These are phyloP conservation scores for Striga asiatica DNA, from an alignment of 257 asterid genomes.

Conservation along the genomic window DNA sequence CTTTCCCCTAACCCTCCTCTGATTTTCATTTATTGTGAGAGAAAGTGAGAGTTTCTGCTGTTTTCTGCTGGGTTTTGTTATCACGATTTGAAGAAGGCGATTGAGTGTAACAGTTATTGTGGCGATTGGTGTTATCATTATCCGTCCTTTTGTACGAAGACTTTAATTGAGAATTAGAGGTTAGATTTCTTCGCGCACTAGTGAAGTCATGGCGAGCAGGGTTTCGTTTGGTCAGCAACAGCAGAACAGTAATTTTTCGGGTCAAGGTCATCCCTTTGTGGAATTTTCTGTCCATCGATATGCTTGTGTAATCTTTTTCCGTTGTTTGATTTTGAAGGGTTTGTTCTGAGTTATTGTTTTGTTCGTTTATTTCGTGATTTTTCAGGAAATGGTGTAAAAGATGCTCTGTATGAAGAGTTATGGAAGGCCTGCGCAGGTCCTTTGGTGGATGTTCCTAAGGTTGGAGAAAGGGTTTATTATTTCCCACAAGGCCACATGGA, in stretches of 20 bases:
- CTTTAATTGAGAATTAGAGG: conserved; percentile 16
- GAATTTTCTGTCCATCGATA: no score
- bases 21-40: no score
- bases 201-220: conserved; percentile 29
- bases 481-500: conserved; percentile 99
- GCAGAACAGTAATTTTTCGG: conserved; percentile 18
- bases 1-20: background rate
- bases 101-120: background rate
- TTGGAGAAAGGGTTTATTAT: conserved; percentile 67
- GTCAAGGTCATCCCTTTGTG: conserved; percentile 34
- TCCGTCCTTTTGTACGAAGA: background rate
- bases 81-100: background rate
- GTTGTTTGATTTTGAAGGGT: background rate
- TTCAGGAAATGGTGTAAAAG: conserved; percentile 34
- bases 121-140: conserved; percentile 16
- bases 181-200: conserved; percentile 7
- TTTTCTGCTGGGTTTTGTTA: conserved; percentile 6
- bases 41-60: background rate
- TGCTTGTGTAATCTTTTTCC: no score
- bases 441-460: conserved; percentile 75
- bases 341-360: background rate
- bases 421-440: conserved; percentile 99
- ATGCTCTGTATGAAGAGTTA: conserved; percentile 53
- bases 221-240: conserved; percentile 31
- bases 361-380: background rate